Evolutionary conservation across 441 rosid genomes (phyloP).

Genomic region (Gossypium trilobum): DNA sequence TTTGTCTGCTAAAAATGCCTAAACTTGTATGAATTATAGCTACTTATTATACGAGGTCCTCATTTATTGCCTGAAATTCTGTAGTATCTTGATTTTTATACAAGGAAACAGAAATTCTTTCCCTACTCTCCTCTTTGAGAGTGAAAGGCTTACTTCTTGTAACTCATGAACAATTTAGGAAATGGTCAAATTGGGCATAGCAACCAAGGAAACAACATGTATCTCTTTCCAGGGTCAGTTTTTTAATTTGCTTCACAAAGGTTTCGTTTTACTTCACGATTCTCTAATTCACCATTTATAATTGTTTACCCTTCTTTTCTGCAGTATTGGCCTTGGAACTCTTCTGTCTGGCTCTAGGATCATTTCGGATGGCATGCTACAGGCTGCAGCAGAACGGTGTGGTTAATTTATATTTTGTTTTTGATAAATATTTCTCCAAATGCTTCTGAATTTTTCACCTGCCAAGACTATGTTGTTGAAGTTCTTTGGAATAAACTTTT

Average conservation of each 20-base stretch:
- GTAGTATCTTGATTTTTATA: slow-evolving; percentile 9
- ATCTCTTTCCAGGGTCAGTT: slow-evolving; percentile 95
- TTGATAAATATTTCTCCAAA: not conserved
- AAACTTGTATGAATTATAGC: not conserved
- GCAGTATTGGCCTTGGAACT: slow-evolving; percentile 93
- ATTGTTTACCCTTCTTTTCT: slow-evolving; percentile 18
- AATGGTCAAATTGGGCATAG: slow-evolving; percentile 68
- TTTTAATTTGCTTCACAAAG: slow-evolving; percentile 1
- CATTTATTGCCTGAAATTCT: not conserved
- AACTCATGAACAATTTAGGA: slow-evolving; percentile 39
- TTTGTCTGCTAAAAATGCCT: not conserved
- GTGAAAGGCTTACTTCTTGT: slow-evolving; percentile 12
- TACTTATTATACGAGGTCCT: not conserved
- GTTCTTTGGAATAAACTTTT: not conserved
- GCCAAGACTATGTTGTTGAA: not conserved
- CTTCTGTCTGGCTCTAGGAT: slow-evolving; percentile 88
- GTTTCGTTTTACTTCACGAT: not conserved
- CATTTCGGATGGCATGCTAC: slow-evolving; percentile 93
- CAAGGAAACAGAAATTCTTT: not conserved
- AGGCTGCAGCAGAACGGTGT: slow-evolving; percentile 97
- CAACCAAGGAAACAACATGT: slow-evolving; percentile 99
- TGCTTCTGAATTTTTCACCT: not conserved
- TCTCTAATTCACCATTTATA: not conserved
- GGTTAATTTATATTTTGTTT: not conserved
- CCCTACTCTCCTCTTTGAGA: not conserved